Conservation (phyloP, 768 basidiomycete species). For the Cyclocybe cylindracea region DNA sequence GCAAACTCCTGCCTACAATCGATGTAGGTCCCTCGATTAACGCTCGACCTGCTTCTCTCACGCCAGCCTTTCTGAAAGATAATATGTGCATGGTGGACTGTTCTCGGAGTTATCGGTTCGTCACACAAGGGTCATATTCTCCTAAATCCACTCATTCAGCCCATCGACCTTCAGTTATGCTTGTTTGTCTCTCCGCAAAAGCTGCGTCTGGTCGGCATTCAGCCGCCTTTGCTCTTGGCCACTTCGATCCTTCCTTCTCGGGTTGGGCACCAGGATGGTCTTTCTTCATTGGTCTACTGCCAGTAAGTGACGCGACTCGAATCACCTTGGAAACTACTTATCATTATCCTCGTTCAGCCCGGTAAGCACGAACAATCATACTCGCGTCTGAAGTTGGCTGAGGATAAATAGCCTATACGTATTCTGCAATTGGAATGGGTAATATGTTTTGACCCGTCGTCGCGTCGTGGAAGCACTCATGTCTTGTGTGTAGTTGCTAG, state of each 20-base stretch:
- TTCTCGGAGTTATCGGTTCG: conserved; percentile 52
- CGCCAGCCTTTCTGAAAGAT: conserved; percentile 32
- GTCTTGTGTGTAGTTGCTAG: conserved; percentile 46
- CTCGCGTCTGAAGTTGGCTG: background rate
- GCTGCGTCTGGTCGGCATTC: conserved; percentile 56
- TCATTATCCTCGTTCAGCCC: conserved; percentile 22
- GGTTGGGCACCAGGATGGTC: conserved; percentile 72
- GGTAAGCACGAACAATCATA: conserved; percentile 20
- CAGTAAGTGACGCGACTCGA: conserved; percentile 34
- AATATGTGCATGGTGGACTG: conserved; percentile 64
- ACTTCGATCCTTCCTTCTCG: conserved; percentile 62
- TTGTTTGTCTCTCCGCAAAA: conserved; percentile 57
- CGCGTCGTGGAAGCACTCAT: background rate
- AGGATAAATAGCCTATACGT: conserved; percentile 45
- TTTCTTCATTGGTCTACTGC: conserved; percentile 66
- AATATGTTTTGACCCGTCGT: conserved; percentile 5
- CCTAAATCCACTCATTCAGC: background rate
- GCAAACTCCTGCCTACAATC: conserved; percentile 47
- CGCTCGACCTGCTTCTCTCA: background rate
- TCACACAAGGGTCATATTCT: background rate
- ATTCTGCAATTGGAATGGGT: conserved; percentile 66
- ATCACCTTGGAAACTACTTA: background rate
- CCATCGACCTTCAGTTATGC: conserved; percentile 39
- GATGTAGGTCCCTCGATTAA: conserved; percentile 38
- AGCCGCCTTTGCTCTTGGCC: conserved; percentile 54